Evolutionary conservation across 78 protist species (phyloP).

Genomic region (Diacronema lutheri): DNA sequence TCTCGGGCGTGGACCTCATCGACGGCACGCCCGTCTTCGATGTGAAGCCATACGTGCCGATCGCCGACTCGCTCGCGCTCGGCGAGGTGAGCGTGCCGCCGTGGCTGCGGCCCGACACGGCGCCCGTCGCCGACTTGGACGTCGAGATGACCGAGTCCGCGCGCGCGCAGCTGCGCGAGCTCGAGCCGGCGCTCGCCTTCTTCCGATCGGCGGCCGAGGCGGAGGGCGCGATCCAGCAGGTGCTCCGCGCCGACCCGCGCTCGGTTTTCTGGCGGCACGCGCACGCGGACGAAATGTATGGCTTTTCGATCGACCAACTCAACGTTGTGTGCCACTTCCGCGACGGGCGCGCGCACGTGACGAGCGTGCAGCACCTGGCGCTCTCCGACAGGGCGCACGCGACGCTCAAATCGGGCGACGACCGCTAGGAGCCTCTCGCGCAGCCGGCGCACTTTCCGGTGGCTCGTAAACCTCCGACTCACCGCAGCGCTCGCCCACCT

Average conservation of each 20-base stretch:
- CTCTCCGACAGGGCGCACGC: neutral
- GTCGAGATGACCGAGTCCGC: too few species aligned
- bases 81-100: too few species aligned
- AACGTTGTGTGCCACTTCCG: neutral
- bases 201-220: too few species aligned
- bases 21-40: constrained; percentile 33
- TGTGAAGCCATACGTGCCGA: constrained; percentile 36
- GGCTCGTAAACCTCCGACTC: too few species aligned
- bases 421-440: too few species aligned
- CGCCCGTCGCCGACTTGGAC: too few species aligned
- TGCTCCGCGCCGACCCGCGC: neutral
- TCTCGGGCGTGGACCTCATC: constrained; percentile 1
- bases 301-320: neutral
- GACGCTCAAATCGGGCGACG: too few species aligned
- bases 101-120: too few species aligned
- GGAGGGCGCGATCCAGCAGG: neutral
- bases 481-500: too few species aligned
- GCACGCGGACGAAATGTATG: neutral
- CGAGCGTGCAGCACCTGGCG: neutral
- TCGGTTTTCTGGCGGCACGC: neutral
- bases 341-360: neutral
- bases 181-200: too few species aligned
- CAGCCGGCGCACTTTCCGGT: too few species aligned
- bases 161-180: too few species aligned
- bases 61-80: neutral